Evolutionary conservation across 495 filamentous ascomycete genomes (phyloP), one percentile per base, ranked within the genome.

Genomic region (Thermochaetoides thermophila): DNA sequence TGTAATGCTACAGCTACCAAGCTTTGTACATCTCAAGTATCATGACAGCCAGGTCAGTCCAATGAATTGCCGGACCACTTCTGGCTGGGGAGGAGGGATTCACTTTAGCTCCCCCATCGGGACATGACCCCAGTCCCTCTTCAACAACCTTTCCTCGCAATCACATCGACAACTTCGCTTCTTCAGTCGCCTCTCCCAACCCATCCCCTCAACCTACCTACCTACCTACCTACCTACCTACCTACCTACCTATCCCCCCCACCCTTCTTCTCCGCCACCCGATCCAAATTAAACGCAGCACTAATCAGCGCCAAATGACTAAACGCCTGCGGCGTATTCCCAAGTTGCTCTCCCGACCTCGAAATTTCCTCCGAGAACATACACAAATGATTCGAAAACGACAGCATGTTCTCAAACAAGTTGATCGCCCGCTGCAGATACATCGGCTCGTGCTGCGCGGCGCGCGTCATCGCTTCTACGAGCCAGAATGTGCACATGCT

Each of bases 401-500:
- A 66, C 24, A 83, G 56, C 58, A 81, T 74, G 48, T 80, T 81
- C 56, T 83, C 77, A 42, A 81, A 83, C 20, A 78, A 57, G 32
- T 70, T 72, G 36, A 78, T 59, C 11, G 78, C 77, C 6, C 68
- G 63, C 24, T 63, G 61, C 20, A 73, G 57, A 34, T 81, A 76
- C 27, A 71, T 66, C 7, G 63, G 59, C 42, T 81, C 74, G 40
- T 78, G 71, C n/a, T 71, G 64, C 30, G 68, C 64, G 12, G 71
- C 77, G 23, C 78, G 64, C 16, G 76, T 78, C 56, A 83, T 60
- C n/a, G 78, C 74, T 48, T 81, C 78, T 3, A 81, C 73, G 3
- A 81, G 66, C 78, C 77, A 81, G 52, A 80, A 82, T 1, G 76
- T 83, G 38, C 76, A 78, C 76, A 83, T 81, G 47, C 67, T 69